Percentiles rank a stretch among this genome's conserved stretches.
phyloP scores from a whole-genome alignment of 1,284 basidiomycete species.

The Rhodotorula sp. region DNA sequence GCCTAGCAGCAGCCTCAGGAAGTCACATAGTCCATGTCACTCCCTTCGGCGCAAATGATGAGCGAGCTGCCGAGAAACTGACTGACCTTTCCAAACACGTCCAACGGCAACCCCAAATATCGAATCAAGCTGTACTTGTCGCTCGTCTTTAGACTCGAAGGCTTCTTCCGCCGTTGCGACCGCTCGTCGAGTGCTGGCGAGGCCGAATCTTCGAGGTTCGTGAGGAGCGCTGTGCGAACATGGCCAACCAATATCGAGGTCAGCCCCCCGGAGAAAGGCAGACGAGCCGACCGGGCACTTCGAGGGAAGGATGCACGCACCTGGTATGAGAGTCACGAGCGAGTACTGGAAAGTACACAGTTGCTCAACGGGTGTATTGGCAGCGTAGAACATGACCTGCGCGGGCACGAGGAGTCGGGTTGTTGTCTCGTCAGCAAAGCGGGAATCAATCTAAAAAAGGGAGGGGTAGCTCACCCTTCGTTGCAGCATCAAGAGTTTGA shows the following conservation, averaged over 20 bases:
- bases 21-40: neutral
- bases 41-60: neutral
- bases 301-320: slow-evolving; percentile 17
- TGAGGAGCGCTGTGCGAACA: slow-evolving; percentile 64
- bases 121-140: slow-evolving; percentile 87
- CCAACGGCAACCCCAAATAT: slow-evolving; percentile 85
- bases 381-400: slow-evolving; percentile 91
- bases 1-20: neutral
- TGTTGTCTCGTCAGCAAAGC: too few relatives aligned
- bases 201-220: slow-evolving; percentile 87
- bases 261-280: slow-evolving; percentile 54
- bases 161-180: slow-evolving; percentile 61
- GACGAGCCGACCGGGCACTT: slow-evolving; percentile 55
- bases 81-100: slow-evolving; percentile 53
- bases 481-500: slow-evolving; percentile 92
- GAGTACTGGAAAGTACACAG: slow-evolving; percentile 98
- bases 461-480: slow-evolving; percentile 59
- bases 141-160: slow-evolving; percentile 80
- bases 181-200: slow-evolving; percentile 76
- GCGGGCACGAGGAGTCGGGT: neutral
- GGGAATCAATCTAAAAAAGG: neutral
- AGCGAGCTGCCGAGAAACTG: too few relatives aligned
- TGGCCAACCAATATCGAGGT: slow-evolving; percentile 53
- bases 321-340: slow-evolving; percentile 55
- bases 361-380: slow-evolving; percentile 81